Evolutionary conservation across 768 basidiomycete genomes (phyloP), one percentile per base, ranked within the genome.

Genomic region (Ramaria rubella): DNA sequence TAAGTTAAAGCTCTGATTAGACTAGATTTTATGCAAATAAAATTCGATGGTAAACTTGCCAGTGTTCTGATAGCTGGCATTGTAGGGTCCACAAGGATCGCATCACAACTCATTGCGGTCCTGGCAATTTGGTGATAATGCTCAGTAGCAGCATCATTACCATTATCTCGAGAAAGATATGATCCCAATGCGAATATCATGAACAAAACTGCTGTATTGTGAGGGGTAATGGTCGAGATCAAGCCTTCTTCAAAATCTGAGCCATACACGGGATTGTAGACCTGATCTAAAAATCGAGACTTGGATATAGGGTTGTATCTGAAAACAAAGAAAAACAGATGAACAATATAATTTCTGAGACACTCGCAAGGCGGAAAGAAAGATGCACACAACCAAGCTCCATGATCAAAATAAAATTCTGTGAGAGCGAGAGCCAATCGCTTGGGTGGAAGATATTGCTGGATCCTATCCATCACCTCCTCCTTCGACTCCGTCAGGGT

Each of bases 361-460:
- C 9, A 15, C 23, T 38, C 29, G 36, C 19, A 5, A 21, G 12
- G 8, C 34, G 23, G 5, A 29, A 55, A 33, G 33, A 33, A 31
- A 50, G 17, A 70, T 81, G 64, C 61, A 86, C 83, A 83, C 63
- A 66, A 73, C 59, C 63, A 81, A 62, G 77, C 72, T 12, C 80
- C 84, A 65, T 80, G 76, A 55, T 84, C 81, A 36, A 87, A 69
- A 65, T 87, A 90, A 30, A 82, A 69, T 38, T 87, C 81, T 56
- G 81, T 83, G 19, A 88, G 70, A 15, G 73, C 76, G 14, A 77
- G 69, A 1, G 87, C 86, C 61, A 86, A 80, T 3, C 80, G 74
- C 2, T 80, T 69, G 0, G 79, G 70, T 5, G 87, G 86, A 1
- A 86, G 71, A 36, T 29, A 55, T 19, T 55, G 26, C 23, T 46